phyloP scores from a whole-genome alignment of 2,329 filamentous ascomycete species.

The Cercospora janseana region DNA sequence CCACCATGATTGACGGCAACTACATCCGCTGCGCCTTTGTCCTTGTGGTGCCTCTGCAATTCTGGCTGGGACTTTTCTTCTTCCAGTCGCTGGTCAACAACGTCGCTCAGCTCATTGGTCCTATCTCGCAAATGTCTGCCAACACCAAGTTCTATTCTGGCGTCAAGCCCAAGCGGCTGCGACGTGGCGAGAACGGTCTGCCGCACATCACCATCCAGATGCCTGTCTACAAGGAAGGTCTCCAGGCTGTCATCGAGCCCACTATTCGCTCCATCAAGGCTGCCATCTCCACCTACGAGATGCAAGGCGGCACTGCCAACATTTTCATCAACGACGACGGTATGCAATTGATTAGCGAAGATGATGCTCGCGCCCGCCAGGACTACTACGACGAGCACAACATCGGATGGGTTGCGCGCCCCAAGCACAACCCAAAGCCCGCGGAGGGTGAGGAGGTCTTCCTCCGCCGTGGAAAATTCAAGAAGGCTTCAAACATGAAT shows the following conservation, averaged over 20 bases:
- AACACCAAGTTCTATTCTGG: conserved; percentile 51
- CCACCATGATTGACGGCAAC: conserved; percentile 54
- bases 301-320: conserved; percentile 62
- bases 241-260: conserved; percentile 41
- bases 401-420: conserved; percentile 52
- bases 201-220: conserved; percentile 57
- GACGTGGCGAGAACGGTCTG: conserved; percentile 37
- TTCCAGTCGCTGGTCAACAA: conserved; percentile 47
- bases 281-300: conserved; percentile 52
- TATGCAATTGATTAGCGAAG: conserved; percentile 58
- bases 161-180: conserved; percentile 41
- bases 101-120: conserved; percentile 45
- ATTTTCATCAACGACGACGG: conserved; percentile 69
- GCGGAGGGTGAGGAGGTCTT: conserved; percentile 52
- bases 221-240: conserved; percentile 46
- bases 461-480: conserved; percentile 63
- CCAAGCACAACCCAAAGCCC: conserved; percentile 53
- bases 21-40: conserved; percentile 57
- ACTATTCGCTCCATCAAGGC: conserved; percentile 42
- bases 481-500: conserved; percentile 74
- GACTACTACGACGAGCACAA: conserved; percentile 53
- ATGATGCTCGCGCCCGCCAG: conserved; percentile 46
- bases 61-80: conserved; percentile 59
- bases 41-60: conserved; percentile 52
- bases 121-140: conserved; percentile 44